These are phyloP conservation scores for Kodamaea suecica DNA, from an alignment of 1,139 yeast genomes.

Conservation along the genomic window DNA sequence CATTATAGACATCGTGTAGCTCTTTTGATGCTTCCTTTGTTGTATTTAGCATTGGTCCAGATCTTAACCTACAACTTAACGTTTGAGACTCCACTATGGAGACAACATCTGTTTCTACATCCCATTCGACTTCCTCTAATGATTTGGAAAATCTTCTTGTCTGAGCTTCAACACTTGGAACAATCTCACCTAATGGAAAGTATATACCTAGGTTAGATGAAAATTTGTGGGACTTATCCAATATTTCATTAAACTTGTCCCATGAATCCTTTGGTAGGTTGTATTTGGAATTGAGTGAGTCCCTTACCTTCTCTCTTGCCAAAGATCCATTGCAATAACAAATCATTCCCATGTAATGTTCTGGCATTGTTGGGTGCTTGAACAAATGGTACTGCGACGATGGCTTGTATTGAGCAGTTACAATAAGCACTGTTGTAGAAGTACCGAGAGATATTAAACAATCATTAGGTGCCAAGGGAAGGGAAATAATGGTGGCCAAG, in stretches of 20 bases:
- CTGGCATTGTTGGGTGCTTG: conserved; percentile 77
- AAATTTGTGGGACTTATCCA: conserved; percentile 36
- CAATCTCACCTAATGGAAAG: conserved; percentile 86
- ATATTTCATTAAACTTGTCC: conserved; percentile 61
- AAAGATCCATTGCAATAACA: conserved; percentile 91
- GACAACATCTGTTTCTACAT: conserved; percentile 61
- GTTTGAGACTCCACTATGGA: conserved; percentile 87
- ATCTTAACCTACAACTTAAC: conserved; percentile 73
- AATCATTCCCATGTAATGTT: conserved; percentile 89
- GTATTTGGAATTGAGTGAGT: conserved; percentile 53
- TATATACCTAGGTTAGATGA: conserved; percentile 66
- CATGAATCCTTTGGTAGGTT: conserved; percentile 38
- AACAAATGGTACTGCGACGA: conserved; percentile 82
- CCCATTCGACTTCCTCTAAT: conserved; percentile 26
- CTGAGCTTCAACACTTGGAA: conserved; percentile 72
- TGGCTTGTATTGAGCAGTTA: conserved; percentile 75
- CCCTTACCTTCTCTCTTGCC: conserved; percentile 76
- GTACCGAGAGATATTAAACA: conserved; percentile 83
- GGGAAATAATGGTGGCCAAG: conserved; percentile 79
- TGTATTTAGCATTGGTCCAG: conserved; percentile 62
- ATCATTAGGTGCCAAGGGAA: conserved; percentile 76
- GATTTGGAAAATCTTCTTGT: conserved; percentile 35
- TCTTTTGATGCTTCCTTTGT: conserved; percentile 6
- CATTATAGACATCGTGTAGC: conserved; percentile 20
- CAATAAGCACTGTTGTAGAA: conserved; percentile 78